Percentiles rank a stretch among this genome's conserved stretches.
Conservation (phyloP, 2,329 filamentous ascomycete species). For the Phaeophleospora eucalypticola region DNA sequence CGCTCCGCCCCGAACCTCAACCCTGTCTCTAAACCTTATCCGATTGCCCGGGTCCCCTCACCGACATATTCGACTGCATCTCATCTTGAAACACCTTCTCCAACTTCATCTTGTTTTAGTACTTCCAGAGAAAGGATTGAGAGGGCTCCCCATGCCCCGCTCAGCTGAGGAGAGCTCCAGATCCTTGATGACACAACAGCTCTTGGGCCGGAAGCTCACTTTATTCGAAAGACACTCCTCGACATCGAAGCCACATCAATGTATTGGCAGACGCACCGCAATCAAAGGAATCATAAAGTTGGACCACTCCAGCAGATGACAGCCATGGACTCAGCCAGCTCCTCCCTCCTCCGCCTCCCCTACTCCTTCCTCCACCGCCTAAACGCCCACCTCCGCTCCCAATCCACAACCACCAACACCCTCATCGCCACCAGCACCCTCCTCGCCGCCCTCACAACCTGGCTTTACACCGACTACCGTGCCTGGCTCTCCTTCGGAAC, state of each 20-base stretch:
- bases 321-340: background rate
- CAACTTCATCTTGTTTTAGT: too few relatives aligned
- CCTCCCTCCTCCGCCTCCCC: slow-evolving; percentile 3
- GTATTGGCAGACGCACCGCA: too few relatives aligned
- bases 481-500: slow-evolving; percentile 17
- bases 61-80: too few relatives aligned
- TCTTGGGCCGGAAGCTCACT: too few relatives aligned
- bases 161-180: too few relatives aligned
- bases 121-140: too few relatives aligned
- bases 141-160: too few relatives aligned
- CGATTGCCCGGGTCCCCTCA: background rate
- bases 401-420: slow-evolving; percentile 1
- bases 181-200: too few relatives aligned
- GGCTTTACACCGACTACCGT: slow-evolving; percentile 13
- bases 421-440: background rate
- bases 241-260: too few relatives aligned
- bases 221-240: too few relatives aligned
- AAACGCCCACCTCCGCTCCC: background rate
- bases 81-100: too few relatives aligned
- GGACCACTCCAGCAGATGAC: background rate
- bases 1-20: background rate
- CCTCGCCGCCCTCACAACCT: slow-evolving; percentile 1
- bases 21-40: background rate
- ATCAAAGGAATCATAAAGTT: too few relatives aligned
- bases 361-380: background rate